These are phyloP conservation scores for Luvunga scandens DNA, from an alignment of 345 rosid genomes.

Conservation along the genomic window DNA sequence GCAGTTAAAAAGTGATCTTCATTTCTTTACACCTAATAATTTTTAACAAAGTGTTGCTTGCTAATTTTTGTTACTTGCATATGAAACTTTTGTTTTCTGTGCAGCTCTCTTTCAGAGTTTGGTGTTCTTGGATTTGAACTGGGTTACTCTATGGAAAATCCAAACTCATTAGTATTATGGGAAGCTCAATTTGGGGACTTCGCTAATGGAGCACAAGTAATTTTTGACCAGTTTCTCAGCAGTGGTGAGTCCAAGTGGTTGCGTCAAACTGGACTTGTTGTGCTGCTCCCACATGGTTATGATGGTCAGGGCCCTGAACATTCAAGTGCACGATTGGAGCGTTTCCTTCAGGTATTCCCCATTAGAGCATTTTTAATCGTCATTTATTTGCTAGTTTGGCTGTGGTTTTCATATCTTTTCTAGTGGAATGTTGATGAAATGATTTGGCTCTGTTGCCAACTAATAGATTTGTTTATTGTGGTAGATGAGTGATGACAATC, in stretches of 20 bases:
- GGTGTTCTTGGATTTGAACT: slow-evolving; percentile 83
- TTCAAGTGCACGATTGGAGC: slow-evolving; percentile 81
- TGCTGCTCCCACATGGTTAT: slow-evolving; percentile 81
- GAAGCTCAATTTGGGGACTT: slow-evolving; percentile 91
- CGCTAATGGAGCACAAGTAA: slow-evolving; percentile 80
- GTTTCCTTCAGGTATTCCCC: slow-evolving; percentile 65
- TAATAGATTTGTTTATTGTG: slow-evolving; percentile 9
- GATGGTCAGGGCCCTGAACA: slow-evolving; percentile 92
- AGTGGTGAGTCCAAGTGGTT: slow-evolving; percentile 87
- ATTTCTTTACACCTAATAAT: not conserved
- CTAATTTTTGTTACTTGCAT: not conserved
- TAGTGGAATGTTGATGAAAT: not conserved
- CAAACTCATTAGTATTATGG: slow-evolving; percentile 75
- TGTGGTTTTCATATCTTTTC: not conserved
- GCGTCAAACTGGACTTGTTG: slow-evolving; percentile 76
- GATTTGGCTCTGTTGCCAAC: not conserved
- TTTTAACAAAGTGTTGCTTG: not conserved
- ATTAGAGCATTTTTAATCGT: not conserved
- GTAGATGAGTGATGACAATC: slow-evolving; percentile 90
- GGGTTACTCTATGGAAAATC: slow-evolving; percentile 87
- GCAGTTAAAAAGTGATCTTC: not conserved
- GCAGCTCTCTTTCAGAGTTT: slow-evolving; percentile 82
- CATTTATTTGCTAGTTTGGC: not conserved
- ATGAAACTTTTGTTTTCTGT: slow-evolving; percentile 10
- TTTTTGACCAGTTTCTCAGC: slow-evolving; percentile 78